A percentile compares a stretch with the other conserved stretches of the same genome.
Evolutionary conservation across 179 eudicot genomes (phyloP).

Genomic region (Beta corolliflora): DNA sequence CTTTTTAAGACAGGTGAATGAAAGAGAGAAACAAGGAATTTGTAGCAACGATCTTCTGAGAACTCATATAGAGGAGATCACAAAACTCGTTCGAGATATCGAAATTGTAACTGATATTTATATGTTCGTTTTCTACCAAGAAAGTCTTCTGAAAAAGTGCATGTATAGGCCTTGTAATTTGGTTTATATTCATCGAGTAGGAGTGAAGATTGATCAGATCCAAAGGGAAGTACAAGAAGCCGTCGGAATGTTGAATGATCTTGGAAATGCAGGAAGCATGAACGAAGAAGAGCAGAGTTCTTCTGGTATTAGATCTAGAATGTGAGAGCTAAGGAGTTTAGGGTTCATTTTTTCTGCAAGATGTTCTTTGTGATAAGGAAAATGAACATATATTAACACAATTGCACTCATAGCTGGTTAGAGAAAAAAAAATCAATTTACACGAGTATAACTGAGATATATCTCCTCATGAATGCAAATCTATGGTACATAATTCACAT

Average conservation of each 20-base stretch:
- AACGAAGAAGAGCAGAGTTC: neutral
- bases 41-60: constrained; percentile 2
- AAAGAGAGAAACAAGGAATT: neutral
- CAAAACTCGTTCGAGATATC: constrained; percentile 17
- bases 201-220: constrained; percentile 17
- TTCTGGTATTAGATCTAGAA: constrained; percentile 20
- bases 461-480: neutral
- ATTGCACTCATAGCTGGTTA: neutral
- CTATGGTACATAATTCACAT: neutral
- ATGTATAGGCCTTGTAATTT: neutral
- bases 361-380: no score
- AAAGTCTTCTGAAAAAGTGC: neutral
- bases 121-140: neutral
- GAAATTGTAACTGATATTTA: constrained; percentile 1
- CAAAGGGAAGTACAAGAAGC: constrained; percentile 18
- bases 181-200: constrained; percentile 2
- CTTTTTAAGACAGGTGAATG: neutral
- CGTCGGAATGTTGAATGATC: neutral
- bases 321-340: neutral
- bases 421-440: neutral
- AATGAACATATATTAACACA: neutral
- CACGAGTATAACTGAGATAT: neutral
- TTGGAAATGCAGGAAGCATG: neutral
- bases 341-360: neutral
- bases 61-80: constrained; percentile 23